Conservation (phyloP, 805 yeast genomes). For the Saccharomycopsis sp. region DNA sequence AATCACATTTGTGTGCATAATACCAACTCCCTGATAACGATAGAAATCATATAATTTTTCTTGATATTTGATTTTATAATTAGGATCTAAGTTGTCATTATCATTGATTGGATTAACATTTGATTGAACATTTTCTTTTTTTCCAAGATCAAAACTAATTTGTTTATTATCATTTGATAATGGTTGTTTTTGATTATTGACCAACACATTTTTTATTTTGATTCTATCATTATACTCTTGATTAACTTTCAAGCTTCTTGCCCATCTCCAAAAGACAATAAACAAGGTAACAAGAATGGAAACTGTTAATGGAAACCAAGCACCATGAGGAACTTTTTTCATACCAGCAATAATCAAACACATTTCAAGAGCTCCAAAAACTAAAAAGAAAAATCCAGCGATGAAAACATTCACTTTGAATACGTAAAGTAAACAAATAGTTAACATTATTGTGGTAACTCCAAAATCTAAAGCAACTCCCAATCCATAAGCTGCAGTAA, state of each 20-base stretch:
- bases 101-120: neutral
- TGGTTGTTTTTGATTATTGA: neutral
- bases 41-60: slow-evolving; percentile 1
- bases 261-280: slow-evolving; percentile 40
- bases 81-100: slow-evolving; percentile 5
- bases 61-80: slow-evolving; percentile 2
- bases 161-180: neutral
- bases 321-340: slow-evolving; percentile 46
- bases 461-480: slow-evolving; percentile 47
- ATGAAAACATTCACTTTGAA: slow-evolving; percentile 29
- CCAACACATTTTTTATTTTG: slow-evolving; percentile 1
- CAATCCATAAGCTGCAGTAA: slow-evolving; percentile 52
- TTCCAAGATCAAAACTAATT: neutral
- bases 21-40: slow-evolving; percentile 13
- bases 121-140: neutral
- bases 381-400: slow-evolving; percentile 27
- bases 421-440: slow-evolving; percentile 37
- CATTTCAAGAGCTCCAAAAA: slow-evolving; percentile 38
- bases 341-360: slow-evolving; percentile 37
- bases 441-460: slow-evolving; percentile 38
- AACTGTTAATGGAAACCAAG: slow-evolving; percentile 49
- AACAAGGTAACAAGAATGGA: slow-evolving; percentile 29
- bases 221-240: slow-evolving; percentile 25
- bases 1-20: slow-evolving; percentile 18
- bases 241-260: slow-evolving; percentile 30